Evolutionary conservation across 257 asterid genomes (phyloP), one percentile per base, ranked within the genome.

Genomic region (Nicotiana otophora): DNA sequence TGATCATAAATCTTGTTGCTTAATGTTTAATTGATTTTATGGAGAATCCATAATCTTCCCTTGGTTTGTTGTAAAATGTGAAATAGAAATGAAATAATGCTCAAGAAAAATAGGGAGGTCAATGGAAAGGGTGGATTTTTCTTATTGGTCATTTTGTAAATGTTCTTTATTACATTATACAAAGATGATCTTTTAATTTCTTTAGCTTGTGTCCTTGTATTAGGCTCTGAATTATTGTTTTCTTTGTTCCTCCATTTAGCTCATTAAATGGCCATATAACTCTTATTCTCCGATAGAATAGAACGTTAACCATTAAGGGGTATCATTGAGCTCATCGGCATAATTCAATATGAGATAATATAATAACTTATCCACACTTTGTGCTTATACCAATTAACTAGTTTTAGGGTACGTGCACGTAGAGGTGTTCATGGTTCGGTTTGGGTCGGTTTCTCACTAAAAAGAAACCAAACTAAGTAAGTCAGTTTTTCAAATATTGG

Each of bases 61-160:
- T 80, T 55, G 88, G 42, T 62, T 76, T 36, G 58, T 53, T 42
- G 81, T 70, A 57, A 82, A 46, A 81, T 67, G 75, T 53, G 15
- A 63, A 64, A 64, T 78, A 66, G 64, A 81, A 62, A 74, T 60
- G 16, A 53, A 54, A 65, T 78, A 74, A 81, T 81, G 77, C 42
- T 81, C 17, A 30, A 42, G 11, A 20, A 48, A 28, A 70, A 62
- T 11, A 48, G 80, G 58, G 51, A 84, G 80, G 70, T 57, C 39
- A 79, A 83, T 51, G 84, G 54, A 81, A 82, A 39, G 81, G 70
- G 79, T 61, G 81, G 77, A 60, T 19, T 64, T 69, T 61, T 85
- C 61, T 83, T 69, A 57, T 77, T 62, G 67, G 51, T 69, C 75
- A 68, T 57, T 75, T 46, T 75, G 63, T 51, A 75, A 14, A 28